Evolutionary conservation across 805 yeast species (phyloP).

Genomic region (Candida corydali): DNA sequence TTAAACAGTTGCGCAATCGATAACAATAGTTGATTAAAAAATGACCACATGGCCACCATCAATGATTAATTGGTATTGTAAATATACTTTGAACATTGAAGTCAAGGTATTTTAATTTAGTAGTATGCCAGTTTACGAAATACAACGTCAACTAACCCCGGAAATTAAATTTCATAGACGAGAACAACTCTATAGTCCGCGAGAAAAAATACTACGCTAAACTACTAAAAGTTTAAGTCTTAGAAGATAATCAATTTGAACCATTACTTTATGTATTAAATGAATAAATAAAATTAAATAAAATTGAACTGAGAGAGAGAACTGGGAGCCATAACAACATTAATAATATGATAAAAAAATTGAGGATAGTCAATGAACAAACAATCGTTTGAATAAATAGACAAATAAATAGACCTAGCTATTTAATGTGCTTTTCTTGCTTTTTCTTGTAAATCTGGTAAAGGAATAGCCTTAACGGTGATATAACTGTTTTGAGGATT

Average conservation of each 20-base stretch:
- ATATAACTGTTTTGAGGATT: slow-evolving; percentile 61
- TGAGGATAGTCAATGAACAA: too few relatives aligned
- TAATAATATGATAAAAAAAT: neutral
- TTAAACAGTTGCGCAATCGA: too few relatives aligned
- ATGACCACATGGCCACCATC: too few relatives aligned
- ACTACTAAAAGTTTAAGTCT: neutral
- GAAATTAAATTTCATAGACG: neutral
- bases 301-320: neutral
- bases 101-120: neutral
- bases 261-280: slow-evolving; percentile 3
- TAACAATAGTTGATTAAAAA: too few relatives aligned
- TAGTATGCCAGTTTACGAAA: neutral
- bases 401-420: neutral
- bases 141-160: neutral
- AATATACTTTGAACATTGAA: too few relatives aligned
- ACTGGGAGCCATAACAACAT: slow-evolving; percentile 5
- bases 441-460: slow-evolving; percentile 24
- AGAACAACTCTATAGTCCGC: too few relatives aligned
- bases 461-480: slow-evolving; percentile 44
- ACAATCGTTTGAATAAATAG: too few relatives aligned
- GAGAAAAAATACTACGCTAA: too few relatives aligned
- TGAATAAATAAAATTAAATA: neutral
- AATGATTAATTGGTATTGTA: too few relatives aligned
- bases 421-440: slow-evolving; percentile 9
- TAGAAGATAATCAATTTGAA: too few relatives aligned